Base-by-base conservation (phyloP, 1,284 basidiomycete genomes). In the Mycena citricolor region DNA sequence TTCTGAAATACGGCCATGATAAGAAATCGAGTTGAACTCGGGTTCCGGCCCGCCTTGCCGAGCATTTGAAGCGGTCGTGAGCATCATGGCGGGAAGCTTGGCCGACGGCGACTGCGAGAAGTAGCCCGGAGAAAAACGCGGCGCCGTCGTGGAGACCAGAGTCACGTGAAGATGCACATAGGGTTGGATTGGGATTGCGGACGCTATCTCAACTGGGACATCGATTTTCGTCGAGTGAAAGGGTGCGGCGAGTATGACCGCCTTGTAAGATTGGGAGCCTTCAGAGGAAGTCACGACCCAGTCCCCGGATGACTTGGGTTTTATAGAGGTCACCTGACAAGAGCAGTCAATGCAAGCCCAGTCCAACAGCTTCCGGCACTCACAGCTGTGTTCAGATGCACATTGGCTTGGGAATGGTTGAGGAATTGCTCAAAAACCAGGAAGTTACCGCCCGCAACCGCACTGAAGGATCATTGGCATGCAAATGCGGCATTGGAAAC, bases 121-220 rank as follows among this genome's bases (percentile, higher is more conserved):
- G 66, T 93, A 94, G 4, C 68, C 65, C 0, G 90, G 71, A 50
- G 80, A 73, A 3, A 88, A 76, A 4, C 66, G 65, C 3, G 79
- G 64, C 1, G 83, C 71, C 4, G 80, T 84, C 1, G 95, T 98
- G 11, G 86, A 77, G 34, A 98, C 70, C 13, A 95, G 76, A 6
- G 95, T 97, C 38, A 97, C 93, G 61, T 97, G 89, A 4, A 98
- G 78, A 49, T 76, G 79, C 22, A 94, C 78, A 59, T 95, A 97
- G 11, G 81, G 77, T 53, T 87, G 83, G 16, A 68, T 57, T 1
- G 84, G 83, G 23, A 91, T 74, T 33, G 70, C 68, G 14, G 71
- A 57, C 2, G 72, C 58, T 20, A 80, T 56, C 13, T 74, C 60
- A 8, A 61, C 44, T 3, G 79, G 72, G 22, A 88, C 59, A 4